phyloP scores from a whole-genome alignment of 2,329 filamentous ascomycete species.

The Delphinella strobiligena region DNA sequence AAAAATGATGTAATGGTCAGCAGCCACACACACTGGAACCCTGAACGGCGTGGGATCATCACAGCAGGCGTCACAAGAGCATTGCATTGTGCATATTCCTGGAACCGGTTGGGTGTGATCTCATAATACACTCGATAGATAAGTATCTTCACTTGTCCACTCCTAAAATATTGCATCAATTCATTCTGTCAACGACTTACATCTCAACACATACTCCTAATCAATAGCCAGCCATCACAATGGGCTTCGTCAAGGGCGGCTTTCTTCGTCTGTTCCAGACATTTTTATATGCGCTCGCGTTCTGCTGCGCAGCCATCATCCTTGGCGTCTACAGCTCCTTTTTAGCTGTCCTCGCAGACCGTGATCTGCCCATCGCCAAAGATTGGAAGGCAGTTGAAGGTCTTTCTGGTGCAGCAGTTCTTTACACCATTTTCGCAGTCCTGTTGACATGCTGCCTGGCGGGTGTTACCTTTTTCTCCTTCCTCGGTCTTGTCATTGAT shows the following conservation, averaged over 20 bases:
- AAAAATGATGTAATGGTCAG: no score
- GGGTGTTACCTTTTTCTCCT: slow-evolving; percentile 59
- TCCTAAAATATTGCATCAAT: no score
- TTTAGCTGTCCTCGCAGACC: slow-evolving; percentile 57
- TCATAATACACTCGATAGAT: no score
- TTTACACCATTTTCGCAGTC: slow-evolving; percentile 65
- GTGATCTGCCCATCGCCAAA: slow-evolving; percentile 49
- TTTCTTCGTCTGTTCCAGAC: slow-evolving; percentile 52
- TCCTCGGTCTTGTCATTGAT: slow-evolving; percentile 64
- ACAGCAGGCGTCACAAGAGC: no score
- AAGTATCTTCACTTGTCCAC: no score
- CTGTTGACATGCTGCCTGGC: slow-evolving; percentile 69
- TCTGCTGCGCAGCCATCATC: slow-evolving; percentile 60
- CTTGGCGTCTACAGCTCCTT: slow-evolving; percentile 67
- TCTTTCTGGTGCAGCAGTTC: slow-evolving; percentile 58
- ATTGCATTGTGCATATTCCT: no score
- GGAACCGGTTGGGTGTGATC: no score
- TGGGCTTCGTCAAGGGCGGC: slow-evolving; percentile 35
- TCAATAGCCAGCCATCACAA: slow-evolving; percentile 9
- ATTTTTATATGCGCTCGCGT: slow-evolving; percentile 60
- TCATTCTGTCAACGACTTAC: no score
- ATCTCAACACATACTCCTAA: no score
- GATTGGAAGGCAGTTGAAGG: slow-evolving; percentile 49
- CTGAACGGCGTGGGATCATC: no score
- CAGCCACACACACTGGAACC: no score